Percentiles rank a stretch among this genome's conserved stretches.
phyloP scores from a whole-genome alignment of 192 early-diverging fungal species.

The Umbelopsis ramanniana region DNA sequence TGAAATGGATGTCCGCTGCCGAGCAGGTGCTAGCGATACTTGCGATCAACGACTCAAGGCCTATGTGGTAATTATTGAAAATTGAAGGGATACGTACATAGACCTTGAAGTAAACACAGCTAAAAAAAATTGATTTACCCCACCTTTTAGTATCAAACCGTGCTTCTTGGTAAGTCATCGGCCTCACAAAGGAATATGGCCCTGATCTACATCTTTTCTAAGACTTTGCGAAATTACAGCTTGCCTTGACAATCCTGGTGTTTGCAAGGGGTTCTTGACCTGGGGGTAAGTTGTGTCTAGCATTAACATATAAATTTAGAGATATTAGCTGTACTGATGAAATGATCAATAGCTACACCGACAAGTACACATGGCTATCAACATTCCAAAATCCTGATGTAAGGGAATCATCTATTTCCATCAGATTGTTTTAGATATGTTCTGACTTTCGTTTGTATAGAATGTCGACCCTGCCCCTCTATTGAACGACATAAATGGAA shows the following conservation, averaged over 20 bases:
- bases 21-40: background rate
- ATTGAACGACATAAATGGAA: background rate
- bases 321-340: background rate
- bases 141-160: background rate
- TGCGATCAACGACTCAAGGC: constrained; percentile 12
- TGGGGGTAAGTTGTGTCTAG: background rate
- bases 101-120: too few relatives aligned
- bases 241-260: constrained; percentile 4
- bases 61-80: background rate
- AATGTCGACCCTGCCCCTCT: background rate
- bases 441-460: background rate
- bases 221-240: background rate
- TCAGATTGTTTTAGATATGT: background rate
- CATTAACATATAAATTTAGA: background rate
- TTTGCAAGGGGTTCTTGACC: constrained; percentile 22
- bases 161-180: background rate
- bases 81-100: too few relatives aligned
- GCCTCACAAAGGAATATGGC: background rate
- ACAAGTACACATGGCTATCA: constrained; percentile 17
- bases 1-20: constrained; percentile 21
- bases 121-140: too few relatives aligned
- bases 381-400: background rate
- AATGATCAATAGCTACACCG: background rate
- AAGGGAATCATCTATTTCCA: background rate
- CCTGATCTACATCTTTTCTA: background rate